Base-by-base conservation (phyloP, 2,329 filamentous ascomycete species). In the Ophiocordyceps camponoti-floridani region DNA sequence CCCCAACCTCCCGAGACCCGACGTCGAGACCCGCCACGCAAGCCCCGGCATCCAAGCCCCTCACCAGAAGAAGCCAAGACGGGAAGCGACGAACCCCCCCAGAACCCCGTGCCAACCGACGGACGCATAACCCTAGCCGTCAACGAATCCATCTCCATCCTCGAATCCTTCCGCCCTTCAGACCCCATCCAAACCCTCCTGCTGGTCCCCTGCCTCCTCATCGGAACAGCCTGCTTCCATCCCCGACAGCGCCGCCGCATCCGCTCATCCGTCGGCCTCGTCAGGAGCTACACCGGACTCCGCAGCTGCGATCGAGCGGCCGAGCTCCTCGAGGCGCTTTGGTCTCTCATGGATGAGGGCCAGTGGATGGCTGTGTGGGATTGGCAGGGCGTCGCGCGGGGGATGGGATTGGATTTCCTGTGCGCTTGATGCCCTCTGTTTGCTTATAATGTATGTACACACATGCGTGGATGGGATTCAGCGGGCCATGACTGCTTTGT, bases 331-430 rank as follows among this genome's bases (percentile, higher is more conserved):
- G 70, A 76, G 50, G 68, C 72, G 50, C 62, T 79, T 3, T 80
- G 76, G 76, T 58, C 62, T 19, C 62, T 73, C 19, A 79, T 79
- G 73, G 72, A 70, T 26, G 56, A 58, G 10, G 72, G 69, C 18
- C 71, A 79, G 43, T 78, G 73, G 69, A 52, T 64, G 26, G 64
- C 66, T 16, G 73, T 72, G 8, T 81, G 77, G 77, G 77, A 81
- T 55, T 80, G 75, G 75, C 75, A 79, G 48, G 62, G 62, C 4
- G 65, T 79, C 27, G 74, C 75, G 1, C 59, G 63, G 44, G 53
- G 61, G 8, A 67, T 77, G 58, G 66, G 63, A 0, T 62, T 78
- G 33, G 70, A 77, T 56, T 77, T 78, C 51, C 61, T 75, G 3
- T 74, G 72, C 54, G 57, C 62, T 23, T 65, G 38, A 41, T 5